Evolutionary conservation across 805 yeast genomes (phyloP).

Genomic region (Spathaspora passalidarum): DNA sequence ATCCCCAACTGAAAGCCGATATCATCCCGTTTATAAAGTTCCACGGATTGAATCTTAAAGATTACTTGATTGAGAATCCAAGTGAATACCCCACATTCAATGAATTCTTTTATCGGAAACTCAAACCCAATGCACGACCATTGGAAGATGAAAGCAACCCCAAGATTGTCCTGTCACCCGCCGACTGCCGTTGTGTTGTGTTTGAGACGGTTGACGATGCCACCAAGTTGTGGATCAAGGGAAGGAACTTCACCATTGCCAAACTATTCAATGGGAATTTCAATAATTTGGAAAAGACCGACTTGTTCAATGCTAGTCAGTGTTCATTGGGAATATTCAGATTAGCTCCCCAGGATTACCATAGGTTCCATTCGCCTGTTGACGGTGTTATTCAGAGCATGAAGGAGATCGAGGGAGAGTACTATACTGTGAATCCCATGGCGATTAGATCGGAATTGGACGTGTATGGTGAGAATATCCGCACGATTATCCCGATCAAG

Average conservation of each 20-base stretch:
- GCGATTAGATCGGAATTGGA: constrained; percentile 85
- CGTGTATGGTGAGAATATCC: constrained; percentile 88
- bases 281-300: constrained; percentile 39
- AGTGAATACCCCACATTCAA: constrained; percentile 67
- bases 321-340: constrained; percentile 79
- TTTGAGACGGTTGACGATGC: constrained; percentile 61
- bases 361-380: constrained; percentile 88
- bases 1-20: constrained; percentile 58
- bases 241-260: constrained; percentile 65
- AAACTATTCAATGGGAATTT: constrained; percentile 53
- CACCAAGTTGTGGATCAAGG: constrained; percentile 85
- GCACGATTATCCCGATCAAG: constrained; percentile 74
- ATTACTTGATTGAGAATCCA: constrained; percentile 53
- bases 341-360: constrained; percentile 96
- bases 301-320: constrained; percentile 29
- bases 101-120: constrained; percentile 80
- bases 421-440: constrained; percentile 97
- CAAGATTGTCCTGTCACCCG: constrained; percentile 65
- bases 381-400: constrained; percentile 69
- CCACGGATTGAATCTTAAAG: constrained; percentile 73
- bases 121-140: constrained; percentile 69
- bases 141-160: constrained; percentile 55
- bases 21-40: constrained; percentile 78
- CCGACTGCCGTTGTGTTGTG: constrained; percentile 82
- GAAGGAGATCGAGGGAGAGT: constrained; percentile 76